Conservation (phyloP, 805 yeast species). For the Candida yuanshanica region DNA sequence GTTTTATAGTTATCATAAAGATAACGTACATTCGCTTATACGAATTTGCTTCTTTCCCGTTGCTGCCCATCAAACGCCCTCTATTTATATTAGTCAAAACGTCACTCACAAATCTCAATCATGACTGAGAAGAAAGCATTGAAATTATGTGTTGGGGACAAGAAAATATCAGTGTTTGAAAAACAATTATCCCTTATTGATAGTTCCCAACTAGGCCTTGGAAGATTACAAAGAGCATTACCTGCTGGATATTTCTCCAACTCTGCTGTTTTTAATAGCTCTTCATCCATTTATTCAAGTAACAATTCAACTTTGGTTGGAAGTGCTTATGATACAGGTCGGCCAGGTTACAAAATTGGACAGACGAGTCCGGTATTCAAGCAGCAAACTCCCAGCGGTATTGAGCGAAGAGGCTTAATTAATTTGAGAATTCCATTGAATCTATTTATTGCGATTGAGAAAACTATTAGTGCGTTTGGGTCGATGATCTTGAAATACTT, state of each 20-base stretch:
- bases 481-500: not conserved
- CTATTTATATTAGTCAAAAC: not conserved
- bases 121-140: conserved; percentile 2
- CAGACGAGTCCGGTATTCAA: not conserved
- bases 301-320: conserved; percentile 8
- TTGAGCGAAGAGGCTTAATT: conserved; percentile 4
- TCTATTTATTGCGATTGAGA: not conserved
- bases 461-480: not conserved
- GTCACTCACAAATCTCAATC: not conserved
- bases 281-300: conserved; percentile 4
- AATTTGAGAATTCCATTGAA: conserved; percentile 7
- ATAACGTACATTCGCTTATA: too few species aligned
- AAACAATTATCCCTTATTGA: conserved; percentile 15
- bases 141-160: conserved; percentile 8
- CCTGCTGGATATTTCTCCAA: conserved; percentile 1
- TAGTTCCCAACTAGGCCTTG: conserved; percentile 5
- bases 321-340: not conserved
- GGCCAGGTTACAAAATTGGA: not conserved
- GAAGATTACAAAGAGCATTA: not conserved
- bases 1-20: too few species aligned
- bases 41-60: too few species aligned
- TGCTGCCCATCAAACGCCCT: too few species aligned
- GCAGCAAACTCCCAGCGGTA: not conserved
- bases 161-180: conserved; percentile 19
- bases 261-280: not conserved